Conservation (phyloP, 805 yeast species). For the Starmerella vitae region DNA sequence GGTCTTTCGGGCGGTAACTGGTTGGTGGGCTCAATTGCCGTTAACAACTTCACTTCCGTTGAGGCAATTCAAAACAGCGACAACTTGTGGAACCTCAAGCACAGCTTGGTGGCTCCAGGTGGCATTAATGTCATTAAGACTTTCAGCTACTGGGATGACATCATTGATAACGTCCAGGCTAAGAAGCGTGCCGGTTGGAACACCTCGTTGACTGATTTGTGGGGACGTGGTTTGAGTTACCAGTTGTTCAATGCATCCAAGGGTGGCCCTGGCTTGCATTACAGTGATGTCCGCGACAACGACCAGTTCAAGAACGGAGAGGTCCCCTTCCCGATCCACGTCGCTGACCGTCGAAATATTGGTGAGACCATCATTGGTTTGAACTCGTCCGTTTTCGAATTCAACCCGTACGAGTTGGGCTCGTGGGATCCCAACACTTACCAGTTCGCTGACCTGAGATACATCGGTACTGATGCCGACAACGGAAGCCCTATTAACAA, state of each 20-base stretch:
- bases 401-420: constrained; percentile 49
- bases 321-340: constrained; percentile 54
- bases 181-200: constrained; percentile 51
- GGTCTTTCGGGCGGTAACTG: constrained; percentile 68
- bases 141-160: constrained; percentile 15
- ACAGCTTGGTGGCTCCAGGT: constrained; percentile 21
- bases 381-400: constrained; percentile 43
- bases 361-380: constrained; percentile 37
- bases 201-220: constrained; percentile 52
- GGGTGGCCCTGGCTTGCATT: constrained; percentile 44
- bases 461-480: constrained; percentile 47
- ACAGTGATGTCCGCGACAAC: constrained; percentile 41
- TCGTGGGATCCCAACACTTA: constrained; percentile 63
- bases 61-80: constrained; percentile 19
- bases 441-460: constrained; percentile 50
- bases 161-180: constrained; percentile 17
- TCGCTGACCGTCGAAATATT: constrained; percentile 31
- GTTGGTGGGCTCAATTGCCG: constrained; percentile 40
- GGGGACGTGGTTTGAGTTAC: constrained; percentile 60
- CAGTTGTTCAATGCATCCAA: constrained; percentile 45
- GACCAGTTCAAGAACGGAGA: constrained; percentile 45
- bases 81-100: constrained; percentile 25
- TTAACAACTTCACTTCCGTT: constrained; percentile 31
- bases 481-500: constrained; percentile 40
- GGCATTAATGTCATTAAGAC: constrained; percentile 12